Evolutionary conservation across 805 yeast species (phyloP).

Genomic region (Metschnikowia cubensis): DNA sequence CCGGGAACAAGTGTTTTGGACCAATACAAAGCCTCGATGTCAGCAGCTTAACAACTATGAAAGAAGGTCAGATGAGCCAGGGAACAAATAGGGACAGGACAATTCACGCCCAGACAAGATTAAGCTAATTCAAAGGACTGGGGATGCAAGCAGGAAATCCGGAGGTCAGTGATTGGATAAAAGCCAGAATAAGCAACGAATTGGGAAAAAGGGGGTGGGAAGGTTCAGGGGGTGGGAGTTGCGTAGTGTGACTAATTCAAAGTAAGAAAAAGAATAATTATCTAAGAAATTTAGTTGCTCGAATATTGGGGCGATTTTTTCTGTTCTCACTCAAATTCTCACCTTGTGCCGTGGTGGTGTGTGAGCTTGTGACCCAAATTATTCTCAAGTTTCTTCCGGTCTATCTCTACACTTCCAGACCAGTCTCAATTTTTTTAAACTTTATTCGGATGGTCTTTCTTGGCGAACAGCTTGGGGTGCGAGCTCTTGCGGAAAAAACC

Average conservation of each 20-base stretch:
- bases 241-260: background rate
- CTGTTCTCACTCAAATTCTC: slow-evolving; percentile 6
- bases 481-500: background rate
- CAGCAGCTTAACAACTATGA: background rate
- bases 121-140: background rate
- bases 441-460: background rate
- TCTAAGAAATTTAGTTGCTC: slow-evolving; percentile 2
- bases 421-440: background rate
- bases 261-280: background rate
- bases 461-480: background rate
- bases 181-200: background rate
- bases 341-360: slow-evolving; percentile 4
- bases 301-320: slow-evolving; percentile 5
- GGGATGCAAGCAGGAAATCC: background rate
- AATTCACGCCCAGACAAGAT: background rate
- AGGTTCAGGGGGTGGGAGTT: background rate
- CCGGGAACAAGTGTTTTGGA: background rate
- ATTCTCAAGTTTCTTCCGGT: background rate
- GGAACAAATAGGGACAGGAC: background rate
- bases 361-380: slow-evolving; percentile 1
- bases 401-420: background rate
- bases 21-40: background rate
- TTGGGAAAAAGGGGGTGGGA: background rate
- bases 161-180: background rate
- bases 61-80: background rate